Conservation (phyloP, 208 protist genomes). For the Phytomonas sp. region DNA sequence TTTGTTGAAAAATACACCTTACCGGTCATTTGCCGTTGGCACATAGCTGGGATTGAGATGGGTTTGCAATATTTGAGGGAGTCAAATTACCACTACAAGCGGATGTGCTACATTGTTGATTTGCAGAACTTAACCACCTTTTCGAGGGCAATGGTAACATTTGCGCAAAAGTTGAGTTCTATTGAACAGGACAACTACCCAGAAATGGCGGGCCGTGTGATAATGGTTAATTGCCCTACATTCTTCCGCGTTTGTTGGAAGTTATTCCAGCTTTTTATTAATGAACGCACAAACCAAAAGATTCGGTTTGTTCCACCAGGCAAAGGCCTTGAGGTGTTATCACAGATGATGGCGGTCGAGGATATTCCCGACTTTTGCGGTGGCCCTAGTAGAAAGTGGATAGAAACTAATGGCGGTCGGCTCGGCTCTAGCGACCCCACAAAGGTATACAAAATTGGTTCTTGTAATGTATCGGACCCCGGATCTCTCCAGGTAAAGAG, state of each 20-base stretch:
- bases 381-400: conserved; percentile 58
- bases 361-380: conserved; percentile 75
- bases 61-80: conserved; percentile 41
- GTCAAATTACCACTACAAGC: conserved; percentile 48
- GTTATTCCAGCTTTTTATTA: conserved; percentile 72
- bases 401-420: conserved; percentile 37
- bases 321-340: conserved; percentile 41
- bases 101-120: conserved; percentile 71
- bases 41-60: conserved; percentile 60
- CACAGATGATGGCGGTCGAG: conserved; percentile 47
- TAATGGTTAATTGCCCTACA: conserved; percentile 73
- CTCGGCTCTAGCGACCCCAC: conserved; percentile 50
- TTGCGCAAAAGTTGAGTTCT: conserved; percentile 60
- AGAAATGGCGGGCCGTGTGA: conserved; percentile 62
- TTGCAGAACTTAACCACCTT: conserved; percentile 52
- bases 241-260: conserved; percentile 75
- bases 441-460: conserved; percentile 27
- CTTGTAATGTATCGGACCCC: not conserved
- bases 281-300: conserved; percentile 77
- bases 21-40: conserved; percentile 56
- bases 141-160: conserved; percentile 66
- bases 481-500: not conserved
- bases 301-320: conserved; percentile 46
- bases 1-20: conserved; percentile 58
- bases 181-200: conserved; percentile 87